These are phyloP conservation scores for Cucurbita ficifolia DNA, from an alignment of 306 rosid genomes.

Conservation along the genomic window DNA sequence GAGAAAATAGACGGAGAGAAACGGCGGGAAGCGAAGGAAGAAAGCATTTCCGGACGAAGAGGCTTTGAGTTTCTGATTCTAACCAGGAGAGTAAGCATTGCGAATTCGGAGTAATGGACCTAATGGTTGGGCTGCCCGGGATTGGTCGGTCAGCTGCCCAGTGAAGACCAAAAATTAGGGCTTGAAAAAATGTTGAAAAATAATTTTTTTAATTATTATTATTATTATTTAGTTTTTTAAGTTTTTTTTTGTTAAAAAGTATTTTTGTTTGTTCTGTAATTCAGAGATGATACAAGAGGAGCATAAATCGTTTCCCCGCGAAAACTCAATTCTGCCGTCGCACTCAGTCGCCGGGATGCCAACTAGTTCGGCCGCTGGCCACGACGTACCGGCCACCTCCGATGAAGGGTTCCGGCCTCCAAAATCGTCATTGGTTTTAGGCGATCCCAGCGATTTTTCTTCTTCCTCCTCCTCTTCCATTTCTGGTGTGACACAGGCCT, in stretches of 20 bases:
- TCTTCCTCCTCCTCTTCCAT: slow-evolving; percentile 35
- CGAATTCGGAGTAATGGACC: neutral
- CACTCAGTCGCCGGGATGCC: slow-evolving; percentile 14
- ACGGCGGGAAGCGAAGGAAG: slow-evolving; percentile 8
- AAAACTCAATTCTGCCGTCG: neutral
- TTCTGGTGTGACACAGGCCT: slow-evolving; percentile 35
- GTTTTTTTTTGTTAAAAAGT: too few species aligned
- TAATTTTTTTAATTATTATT: too few species aligned
- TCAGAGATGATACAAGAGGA: neutral
- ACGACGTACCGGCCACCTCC: slow-evolving; percentile 17
- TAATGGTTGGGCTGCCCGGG: neutral
- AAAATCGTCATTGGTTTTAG: slow-evolving; percentile 5
- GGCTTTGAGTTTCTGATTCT: neutral
- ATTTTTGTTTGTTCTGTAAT: too few species aligned
- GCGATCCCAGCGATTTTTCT: slow-evolving; percentile 20
- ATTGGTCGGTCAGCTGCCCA: neutral
- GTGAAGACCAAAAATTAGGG: neutral
- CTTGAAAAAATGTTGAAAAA: too few species aligned
- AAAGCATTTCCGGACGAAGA: slow-evolving; percentile 12
- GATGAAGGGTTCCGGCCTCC: slow-evolving; percentile 25
- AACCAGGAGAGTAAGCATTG: neutral
- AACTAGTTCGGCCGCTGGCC: slow-evolving; percentile 28
- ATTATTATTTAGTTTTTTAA: too few species aligned
- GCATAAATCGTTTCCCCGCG: neutral
- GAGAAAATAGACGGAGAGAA: slow-evolving; percentile 1